Percentiles rank a stretch among this genome's conserved stretches.
phyloP scores from a whole-genome alignment of 768 basidiomycete species.

The Boletus sp. region DNA sequence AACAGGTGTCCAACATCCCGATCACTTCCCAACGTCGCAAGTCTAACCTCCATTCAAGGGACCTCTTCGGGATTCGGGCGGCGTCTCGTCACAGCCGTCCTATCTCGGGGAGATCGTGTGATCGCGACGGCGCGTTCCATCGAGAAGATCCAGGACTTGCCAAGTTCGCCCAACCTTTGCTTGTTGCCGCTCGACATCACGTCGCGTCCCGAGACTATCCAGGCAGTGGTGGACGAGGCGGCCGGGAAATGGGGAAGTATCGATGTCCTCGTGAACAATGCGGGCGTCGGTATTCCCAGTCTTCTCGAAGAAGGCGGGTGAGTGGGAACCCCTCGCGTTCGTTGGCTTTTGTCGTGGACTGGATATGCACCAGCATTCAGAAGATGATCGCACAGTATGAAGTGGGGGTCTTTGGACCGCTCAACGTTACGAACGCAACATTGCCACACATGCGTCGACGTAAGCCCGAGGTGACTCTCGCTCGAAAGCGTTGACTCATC shows the following conservation, averaged over 20 bases:
- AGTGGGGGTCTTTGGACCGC: too few species aligned
- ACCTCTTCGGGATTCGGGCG: conserved; percentile 59
- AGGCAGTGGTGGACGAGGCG: conserved; percentile 43
- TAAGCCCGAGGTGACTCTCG: background rate
- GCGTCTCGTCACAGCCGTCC: conserved; percentile 24
- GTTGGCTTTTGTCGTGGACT: too few species aligned
- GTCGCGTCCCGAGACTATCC: conserved; percentile 41
- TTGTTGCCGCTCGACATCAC: conserved; percentile 52
- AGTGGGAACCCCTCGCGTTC: too few species aligned
- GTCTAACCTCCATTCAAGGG: conserved; percentile 33
- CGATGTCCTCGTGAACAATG: too few species aligned
- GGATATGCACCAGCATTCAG: too few species aligned
- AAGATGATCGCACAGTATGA: too few species aligned
- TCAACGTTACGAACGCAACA: conserved; percentile 49
- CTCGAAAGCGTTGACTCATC: too few species aligned
- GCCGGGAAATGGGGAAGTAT: conserved; percentile 28
- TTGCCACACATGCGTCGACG: conserved; percentile 46
- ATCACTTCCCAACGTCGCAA: background rate
- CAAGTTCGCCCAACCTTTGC: conserved; percentile 36
- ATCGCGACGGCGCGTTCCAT: conserved; percentile 55
- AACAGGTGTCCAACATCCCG: conserved; percentile 11
- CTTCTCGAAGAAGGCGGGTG: too few species aligned
- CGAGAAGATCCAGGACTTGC: conserved; percentile 40
- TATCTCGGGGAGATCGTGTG: conserved; percentile 57
- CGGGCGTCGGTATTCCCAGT: too few species aligned